phyloP scores from a whole-genome alignment of 495 filamentous ascomycete species.

The Aspergillus saccharolyticus region DNA sequence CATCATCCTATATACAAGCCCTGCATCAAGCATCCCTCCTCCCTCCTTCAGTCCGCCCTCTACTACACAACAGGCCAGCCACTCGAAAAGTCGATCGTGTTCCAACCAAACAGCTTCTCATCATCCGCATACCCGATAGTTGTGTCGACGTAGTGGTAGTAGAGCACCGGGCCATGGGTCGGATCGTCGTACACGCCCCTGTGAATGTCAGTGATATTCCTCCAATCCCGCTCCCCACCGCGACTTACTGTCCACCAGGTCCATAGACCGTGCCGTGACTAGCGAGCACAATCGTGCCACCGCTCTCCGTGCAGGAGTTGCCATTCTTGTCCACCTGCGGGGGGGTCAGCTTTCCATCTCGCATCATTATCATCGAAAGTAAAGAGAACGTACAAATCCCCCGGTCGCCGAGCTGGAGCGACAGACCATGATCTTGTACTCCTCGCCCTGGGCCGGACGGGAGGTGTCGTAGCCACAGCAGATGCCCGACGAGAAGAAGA shows the following conservation, averaged over 20 bases:
- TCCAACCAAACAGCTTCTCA: constrained; percentile 65
- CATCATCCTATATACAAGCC: constrained; percentile 1
- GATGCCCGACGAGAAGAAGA: constrained; percentile 62
- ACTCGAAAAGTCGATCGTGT: constrained; percentile 55
- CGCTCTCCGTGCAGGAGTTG: constrained; percentile 50
- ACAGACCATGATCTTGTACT: constrained; percentile 70
- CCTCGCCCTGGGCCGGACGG: constrained; percentile 51
- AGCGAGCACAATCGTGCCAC: constrained; percentile 60
- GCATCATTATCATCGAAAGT: not conserved
- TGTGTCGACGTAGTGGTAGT: constrained; percentile 69
- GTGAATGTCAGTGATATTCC: constrained; percentile 9
- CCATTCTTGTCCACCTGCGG: constrained; percentile 52
- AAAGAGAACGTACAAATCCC: constrained; percentile 49
- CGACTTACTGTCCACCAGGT: constrained; percentile 61
- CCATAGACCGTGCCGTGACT: constrained; percentile 64
- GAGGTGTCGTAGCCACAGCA: constrained; percentile 59
- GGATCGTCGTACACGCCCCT: constrained; percentile 49
- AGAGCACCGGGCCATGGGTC: constrained; percentile 50
- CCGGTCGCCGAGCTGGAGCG: constrained; percentile 52
- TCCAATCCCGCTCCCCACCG: not conserved
- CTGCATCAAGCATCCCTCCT: too few relatives aligned
- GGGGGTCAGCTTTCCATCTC: constrained; percentile 1
- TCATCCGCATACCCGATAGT: constrained; percentile 59
- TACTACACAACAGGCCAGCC: constrained; percentile 59
- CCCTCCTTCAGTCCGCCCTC: not conserved